A percentile compares a stretch with the other conserved stretches of the same genome.
These are phyloP conservation scores for Beauveria sp. DNA, from an alignment of 2,329 filamentous ascomycete species.

Conservation along the genomic window DNA sequence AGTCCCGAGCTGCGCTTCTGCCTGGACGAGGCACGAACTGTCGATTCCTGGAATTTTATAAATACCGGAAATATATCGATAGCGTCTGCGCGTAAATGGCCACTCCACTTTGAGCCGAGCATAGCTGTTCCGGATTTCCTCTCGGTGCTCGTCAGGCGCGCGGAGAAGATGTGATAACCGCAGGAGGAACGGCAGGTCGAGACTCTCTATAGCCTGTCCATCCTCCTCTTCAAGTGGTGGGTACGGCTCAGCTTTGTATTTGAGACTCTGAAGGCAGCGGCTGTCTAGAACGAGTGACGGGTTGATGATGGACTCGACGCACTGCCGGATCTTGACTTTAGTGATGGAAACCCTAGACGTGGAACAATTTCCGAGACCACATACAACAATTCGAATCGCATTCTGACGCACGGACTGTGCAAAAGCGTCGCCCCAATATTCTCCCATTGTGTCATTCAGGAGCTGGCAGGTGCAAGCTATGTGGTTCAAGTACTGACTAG, in stretches of 20 bases:
- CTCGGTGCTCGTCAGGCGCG: not conserved
- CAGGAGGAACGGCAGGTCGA: not conserved
- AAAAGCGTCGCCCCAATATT: not conserved
- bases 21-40: no score
- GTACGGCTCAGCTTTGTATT: not conserved
- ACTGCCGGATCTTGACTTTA: not conserved
- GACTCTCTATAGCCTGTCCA: not conserved
- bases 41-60: no score
- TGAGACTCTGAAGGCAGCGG: not conserved
- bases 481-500: not conserved
- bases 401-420: not conserved
- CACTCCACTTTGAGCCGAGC: no score
- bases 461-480: not conserved
- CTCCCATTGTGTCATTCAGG: not conserved
- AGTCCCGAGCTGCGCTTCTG: no score
- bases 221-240: not conserved
- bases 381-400: not conserved
- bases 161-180: not conserved
- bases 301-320: not conserved
- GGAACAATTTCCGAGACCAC: not conserved
- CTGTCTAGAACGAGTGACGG: not conserved
- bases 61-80: no score
- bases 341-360: not conserved
- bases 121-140: not conserved
- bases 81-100: no score